A percentile compares a stretch with the other conserved stretches of the same genome.
Conservation (phyloP, 257 asterid species). For the Solanum chmielewskii region DNA sequence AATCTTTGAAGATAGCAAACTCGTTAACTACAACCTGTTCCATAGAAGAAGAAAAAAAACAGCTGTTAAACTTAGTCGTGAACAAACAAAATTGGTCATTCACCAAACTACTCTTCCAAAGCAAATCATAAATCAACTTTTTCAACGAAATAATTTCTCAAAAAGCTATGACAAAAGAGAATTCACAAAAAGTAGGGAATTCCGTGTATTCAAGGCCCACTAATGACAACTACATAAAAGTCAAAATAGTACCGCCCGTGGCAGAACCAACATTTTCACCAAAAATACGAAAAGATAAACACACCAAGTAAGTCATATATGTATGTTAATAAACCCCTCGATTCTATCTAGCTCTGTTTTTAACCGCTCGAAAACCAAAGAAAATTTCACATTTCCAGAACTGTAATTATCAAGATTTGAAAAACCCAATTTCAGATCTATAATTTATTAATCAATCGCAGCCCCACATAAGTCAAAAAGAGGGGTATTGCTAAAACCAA, state of each 20-base stretch:
- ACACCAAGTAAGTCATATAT: accelerated
- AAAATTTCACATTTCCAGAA: neutral
- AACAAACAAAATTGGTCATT: neutral
- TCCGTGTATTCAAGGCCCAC: neutral
- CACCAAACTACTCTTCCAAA: neutral
- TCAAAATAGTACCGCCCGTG: neutral
- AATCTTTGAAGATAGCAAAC: neutral
- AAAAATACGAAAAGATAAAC: neutral
- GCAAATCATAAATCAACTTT: neutral
- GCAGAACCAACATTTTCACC: accelerated
- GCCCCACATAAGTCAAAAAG: neutral
- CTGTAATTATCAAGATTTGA: neutral
- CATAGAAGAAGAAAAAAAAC: neutral
- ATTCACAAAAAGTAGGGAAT: neutral
- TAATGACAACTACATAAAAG: neutral
- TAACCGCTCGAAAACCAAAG: neutral
- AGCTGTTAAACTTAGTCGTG: neutral
- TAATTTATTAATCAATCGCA: neutral
- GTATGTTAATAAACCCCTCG: accelerated
- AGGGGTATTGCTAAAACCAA: neutral
- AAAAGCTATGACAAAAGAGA: neutral
- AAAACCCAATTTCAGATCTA: neutral
- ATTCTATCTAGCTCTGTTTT: accelerated
- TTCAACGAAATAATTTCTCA: neutral
- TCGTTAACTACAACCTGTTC: neutral